Percentiles rank a stretch among this genome's conserved stretches.
phyloP scores from a whole-genome alignment of 768 basidiomycete genomes.

The Boletus tomentosulus region DNA sequence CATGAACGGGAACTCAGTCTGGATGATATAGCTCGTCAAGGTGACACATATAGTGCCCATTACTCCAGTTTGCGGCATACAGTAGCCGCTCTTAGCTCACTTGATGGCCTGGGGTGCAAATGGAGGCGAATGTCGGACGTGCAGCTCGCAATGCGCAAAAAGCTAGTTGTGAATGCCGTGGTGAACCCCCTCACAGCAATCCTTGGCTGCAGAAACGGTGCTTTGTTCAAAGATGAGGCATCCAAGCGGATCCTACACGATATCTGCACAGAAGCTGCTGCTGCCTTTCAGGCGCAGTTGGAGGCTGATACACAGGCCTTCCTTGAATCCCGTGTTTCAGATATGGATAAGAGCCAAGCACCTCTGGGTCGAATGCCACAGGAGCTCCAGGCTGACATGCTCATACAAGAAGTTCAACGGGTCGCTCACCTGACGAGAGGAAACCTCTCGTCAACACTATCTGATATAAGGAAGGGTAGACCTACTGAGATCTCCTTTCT shows the following conservation, averaged over 20 bases:
- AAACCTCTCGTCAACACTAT: conserved; percentile 80
- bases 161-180: conserved; percentile 75
- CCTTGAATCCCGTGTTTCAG: conserved; percentile 22
- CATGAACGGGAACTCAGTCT: conserved; percentile 44
- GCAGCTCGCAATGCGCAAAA: conserved; percentile 68
- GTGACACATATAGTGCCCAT: conserved; percentile 34
- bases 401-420: conserved; percentile 55
- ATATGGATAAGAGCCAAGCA: conserved; percentile 22
- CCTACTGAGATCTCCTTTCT: conserved; percentile 77
- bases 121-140: conserved; percentile 67
- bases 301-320: conserved; percentile 35
- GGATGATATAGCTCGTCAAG: conserved; percentile 45
- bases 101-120: conserved; percentile 51
- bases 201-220: conserved; percentile 76
- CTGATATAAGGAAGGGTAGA: conserved; percentile 59
- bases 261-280: conserved; percentile 71
- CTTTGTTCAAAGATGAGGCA: conserved; percentile 47
- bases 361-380: conserved; percentile 41
- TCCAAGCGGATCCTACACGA: conserved; percentile 43
- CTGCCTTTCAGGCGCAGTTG: conserved; percentile 52
- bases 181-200: conserved; percentile 87
- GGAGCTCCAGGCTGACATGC: conserved; percentile 39
- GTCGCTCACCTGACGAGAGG: conserved; percentile 54
- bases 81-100: conserved; percentile 55
- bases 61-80: conserved; percentile 67